Evolutionary conservation across 768 basidiomycete genomes (phyloP).

Genomic region (Pleurotus djamor): DNA sequence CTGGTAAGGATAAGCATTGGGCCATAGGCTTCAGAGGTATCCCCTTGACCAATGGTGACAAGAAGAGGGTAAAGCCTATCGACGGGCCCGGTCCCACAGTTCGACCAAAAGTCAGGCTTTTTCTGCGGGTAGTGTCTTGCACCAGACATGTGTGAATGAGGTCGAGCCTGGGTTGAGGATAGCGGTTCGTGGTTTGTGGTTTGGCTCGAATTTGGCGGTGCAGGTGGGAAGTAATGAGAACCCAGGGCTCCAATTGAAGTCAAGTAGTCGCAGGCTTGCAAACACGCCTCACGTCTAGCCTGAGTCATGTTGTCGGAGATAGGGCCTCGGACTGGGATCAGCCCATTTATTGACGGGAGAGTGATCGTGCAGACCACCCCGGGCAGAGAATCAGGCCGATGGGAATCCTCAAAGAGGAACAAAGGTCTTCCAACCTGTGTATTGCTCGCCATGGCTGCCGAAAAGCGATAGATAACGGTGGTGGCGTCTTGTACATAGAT

Average conservation of each 20-base stretch:
- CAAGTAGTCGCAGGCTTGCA: constrained; percentile 49
- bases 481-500: constrained; percentile 61
- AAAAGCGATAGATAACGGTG: constrained; percentile 53
- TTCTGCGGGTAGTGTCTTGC: constrained; percentile 57
- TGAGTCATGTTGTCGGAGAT: constrained; percentile 42
- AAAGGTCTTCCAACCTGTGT: constrained; percentile 15
- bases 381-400: constrained; percentile 19
- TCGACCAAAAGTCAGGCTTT: constrained; percentile 67
- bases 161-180: too few species aligned
- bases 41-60: constrained; percentile 34
- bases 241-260: constrained; percentile 51
- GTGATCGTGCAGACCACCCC: constrained; percentile 47
- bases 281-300: constrained; percentile 61
- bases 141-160: constrained; percentile 22
- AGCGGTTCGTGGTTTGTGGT: too few species aligned
- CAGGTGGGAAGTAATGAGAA: constrained; percentile 42
- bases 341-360: constrained; percentile 38
- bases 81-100: constrained; percentile 24
- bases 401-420: constrained; percentile 38
- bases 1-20: constrained; percentile 69
- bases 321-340: constrained; percentile 35
- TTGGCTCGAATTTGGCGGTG: constrained; percentile 8
- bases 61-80: constrained; percentile 55
- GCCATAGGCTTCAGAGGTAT: constrained; percentile 36
- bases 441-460: constrained; percentile 18